These are phyloP conservation scores for Sporothrix luriei DNA, from an alignment of 2,329 filamentous ascomycete genomes.

Conservation along the genomic window DNA sequence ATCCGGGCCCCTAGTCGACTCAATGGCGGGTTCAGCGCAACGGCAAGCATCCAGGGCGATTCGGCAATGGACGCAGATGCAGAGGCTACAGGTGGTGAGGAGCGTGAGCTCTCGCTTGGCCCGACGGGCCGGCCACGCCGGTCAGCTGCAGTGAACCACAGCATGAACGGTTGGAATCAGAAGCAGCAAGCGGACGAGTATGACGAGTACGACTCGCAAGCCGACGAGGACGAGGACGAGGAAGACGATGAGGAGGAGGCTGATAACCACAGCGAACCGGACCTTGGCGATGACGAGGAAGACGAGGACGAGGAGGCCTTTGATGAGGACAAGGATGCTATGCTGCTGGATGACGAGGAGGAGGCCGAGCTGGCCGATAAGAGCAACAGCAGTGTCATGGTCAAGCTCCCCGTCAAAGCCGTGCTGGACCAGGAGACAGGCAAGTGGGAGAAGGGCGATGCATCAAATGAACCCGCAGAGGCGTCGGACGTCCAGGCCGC, in stretches of 20 bases:
- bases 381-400: constrained; percentile 63
- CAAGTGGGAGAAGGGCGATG: constrained; percentile 39
- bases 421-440: constrained; percentile 44
- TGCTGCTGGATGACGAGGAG: constrained; percentile 58
- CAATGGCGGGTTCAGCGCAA: constrained; percentile 57
- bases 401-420: constrained; percentile 66
- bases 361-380: constrained; percentile 37
- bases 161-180: constrained; percentile 53
- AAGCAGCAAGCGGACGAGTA: constrained; percentile 43
- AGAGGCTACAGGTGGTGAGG: constrained; percentile 34
- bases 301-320: constrained; percentile 60
- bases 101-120: constrained; percentile 47
- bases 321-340: constrained; percentile 57
- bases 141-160: constrained; percentile 54
- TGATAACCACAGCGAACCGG: constrained; percentile 63
- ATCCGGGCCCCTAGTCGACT: constrained; percentile 69
- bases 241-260: constrained; percentile 60
- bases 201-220: constrained; percentile 60
- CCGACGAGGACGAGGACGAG: constrained; percentile 46
- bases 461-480: not conserved
- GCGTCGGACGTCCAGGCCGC: not conserved
- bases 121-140: constrained; percentile 55
- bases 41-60: constrained; percentile 51
- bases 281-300: constrained; percentile 73
- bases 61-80: constrained; percentile 39